Evolutionary conservation across 768 basidiomycete species (phyloP).

Genomic region (Galerina sulciceps): DNA sequence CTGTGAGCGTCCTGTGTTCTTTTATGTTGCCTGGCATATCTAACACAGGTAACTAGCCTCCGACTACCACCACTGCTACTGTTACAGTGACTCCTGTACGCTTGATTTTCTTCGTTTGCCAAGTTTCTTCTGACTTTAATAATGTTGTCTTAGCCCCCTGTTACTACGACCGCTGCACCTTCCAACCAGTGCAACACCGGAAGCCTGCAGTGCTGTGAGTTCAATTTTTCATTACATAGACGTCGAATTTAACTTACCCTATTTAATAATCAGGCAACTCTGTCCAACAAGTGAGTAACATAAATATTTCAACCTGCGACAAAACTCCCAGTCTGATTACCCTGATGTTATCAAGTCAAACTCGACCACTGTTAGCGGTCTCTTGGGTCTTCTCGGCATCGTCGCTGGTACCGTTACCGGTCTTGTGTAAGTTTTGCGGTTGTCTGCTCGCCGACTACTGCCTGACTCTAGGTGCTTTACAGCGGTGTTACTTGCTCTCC

Average conservation of each 20-base stretch:
- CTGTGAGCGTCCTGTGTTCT: not conserved
- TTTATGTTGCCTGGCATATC: not conserved
- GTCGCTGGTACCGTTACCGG: slow-evolving; percentile 26
- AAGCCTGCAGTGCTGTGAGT: slow-evolving; percentile 29
- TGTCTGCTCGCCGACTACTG: not conserved
- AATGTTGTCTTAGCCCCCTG: slow-evolving; percentile 12
- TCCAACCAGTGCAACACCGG: slow-evolving; percentile 36
- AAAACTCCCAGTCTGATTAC: too few relatives aligned
- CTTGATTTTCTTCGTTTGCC: not conserved
- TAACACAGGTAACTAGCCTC: not conserved
- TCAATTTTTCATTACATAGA: not conserved
- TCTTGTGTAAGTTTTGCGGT: slow-evolving; percentile 18
- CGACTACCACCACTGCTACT: slow-evolving; percentile 2
- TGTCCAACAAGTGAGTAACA: not conserved
- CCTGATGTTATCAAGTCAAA: slow-evolving; percentile 8
- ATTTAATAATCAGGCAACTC: not conserved
- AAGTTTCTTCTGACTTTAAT: not conserved
- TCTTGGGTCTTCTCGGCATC: slow-evolving; percentile 36
- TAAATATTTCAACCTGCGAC: too few relatives aligned
- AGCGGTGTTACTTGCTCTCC: slow-evolving; percentile 39
- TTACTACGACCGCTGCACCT: slow-evolving; percentile 23
- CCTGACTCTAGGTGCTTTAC: not conserved
- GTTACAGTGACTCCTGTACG: slow-evolving; percentile 18
- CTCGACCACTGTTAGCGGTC: slow-evolving; percentile 16
- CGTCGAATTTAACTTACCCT: not conserved